Evolutionary conservation across 768 basidiomycete species (phyloP).

Genomic region (Mycena amicta): DNA sequence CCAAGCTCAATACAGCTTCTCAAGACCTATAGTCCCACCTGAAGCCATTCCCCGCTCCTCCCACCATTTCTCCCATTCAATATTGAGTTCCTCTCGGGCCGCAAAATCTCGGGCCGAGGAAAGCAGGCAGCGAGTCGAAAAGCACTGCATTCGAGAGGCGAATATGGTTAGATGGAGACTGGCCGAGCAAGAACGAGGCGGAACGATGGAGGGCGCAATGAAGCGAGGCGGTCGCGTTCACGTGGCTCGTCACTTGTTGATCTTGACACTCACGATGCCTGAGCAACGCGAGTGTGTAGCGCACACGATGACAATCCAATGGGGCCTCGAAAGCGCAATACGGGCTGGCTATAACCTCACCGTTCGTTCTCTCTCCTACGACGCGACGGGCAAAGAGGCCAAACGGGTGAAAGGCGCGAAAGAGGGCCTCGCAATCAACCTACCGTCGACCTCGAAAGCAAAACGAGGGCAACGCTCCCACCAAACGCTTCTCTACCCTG

Average conservation of each 20-base stretch:
- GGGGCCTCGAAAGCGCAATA: background rate
- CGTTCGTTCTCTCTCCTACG: background rate
- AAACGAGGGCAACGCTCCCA: background rate
- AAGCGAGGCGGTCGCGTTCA: background rate
- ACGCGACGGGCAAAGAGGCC: background rate
- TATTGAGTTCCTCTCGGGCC: no score
- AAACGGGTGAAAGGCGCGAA: background rate
- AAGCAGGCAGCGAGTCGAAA: no score
- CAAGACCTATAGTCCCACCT: no score
- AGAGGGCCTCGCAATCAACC: background rate
- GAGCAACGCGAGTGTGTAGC: background rate
- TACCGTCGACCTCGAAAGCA: background rate
- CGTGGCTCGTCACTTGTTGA: background rate
- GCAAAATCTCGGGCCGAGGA: no score
- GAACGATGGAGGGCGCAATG: background rate
- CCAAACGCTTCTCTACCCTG: background rate
- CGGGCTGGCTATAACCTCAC: background rate
- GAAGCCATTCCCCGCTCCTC: no score
- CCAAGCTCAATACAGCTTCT: no score
- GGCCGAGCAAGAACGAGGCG: background rate
- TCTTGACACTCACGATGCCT: background rate
- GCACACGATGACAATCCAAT: background rate
- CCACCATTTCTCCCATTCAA: no score
- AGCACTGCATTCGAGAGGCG: no score
- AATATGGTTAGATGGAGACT: background rate